Conservation (phyloP, 805 yeast species). For the Sungouiella blattae region DNA sequence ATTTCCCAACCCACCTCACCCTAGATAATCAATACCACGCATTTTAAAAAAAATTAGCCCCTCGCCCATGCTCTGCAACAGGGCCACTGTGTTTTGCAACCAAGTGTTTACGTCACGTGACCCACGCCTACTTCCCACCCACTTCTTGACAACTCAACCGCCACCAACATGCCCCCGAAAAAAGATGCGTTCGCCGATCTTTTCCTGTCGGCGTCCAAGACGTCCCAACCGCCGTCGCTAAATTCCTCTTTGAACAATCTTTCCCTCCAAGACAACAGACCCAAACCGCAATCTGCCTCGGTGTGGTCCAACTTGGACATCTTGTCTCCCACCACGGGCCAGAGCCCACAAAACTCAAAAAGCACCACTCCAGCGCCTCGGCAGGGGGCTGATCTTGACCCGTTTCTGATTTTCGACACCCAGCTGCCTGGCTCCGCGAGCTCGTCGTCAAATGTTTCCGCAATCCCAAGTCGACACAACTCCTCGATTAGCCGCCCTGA, state of each 20-base stretch:
- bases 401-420: constrained; percentile 5
- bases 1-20: no score
- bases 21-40: no score
- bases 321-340: constrained; percentile 6
- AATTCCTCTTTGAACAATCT: constrained; percentile 13
- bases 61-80: no score
- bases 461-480: not conserved
- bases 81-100: no score
- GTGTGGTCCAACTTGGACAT: constrained; percentile 9
- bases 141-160: no score
- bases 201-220: constrained; percentile 29
- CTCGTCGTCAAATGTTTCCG: not conserved
- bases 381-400: constrained; percentile 1
- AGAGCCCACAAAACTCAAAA: constrained; percentile 3
- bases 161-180: constrained; percentile 39
- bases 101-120: no score
- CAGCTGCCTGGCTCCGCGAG: not conserved
- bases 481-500: not conserved
- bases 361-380: not conserved
- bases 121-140: no score
- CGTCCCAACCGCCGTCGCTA: constrained; percentile 10
- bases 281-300: not conserved
- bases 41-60: no score
- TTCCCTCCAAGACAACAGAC: constrained; percentile 8
- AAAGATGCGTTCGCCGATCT: constrained; percentile 45